Conservation (phyloP, 306 rosid genomes). For the Casuarina cunninghamiana region DNA sequence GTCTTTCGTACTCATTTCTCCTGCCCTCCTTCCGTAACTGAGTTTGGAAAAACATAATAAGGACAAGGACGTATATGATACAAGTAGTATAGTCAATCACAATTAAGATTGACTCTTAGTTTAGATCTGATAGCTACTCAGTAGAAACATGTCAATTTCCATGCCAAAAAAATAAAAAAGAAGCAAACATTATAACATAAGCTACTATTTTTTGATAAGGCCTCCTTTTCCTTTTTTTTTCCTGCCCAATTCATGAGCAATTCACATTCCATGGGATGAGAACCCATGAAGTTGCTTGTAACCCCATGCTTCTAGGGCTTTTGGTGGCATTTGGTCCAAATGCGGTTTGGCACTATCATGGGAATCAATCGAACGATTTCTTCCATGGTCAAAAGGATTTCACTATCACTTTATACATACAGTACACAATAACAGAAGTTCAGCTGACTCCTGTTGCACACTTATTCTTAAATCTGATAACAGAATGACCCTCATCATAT, state of each 20-base stretch:
- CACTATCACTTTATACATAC: neutral
- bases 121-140: conserved; percentile 17
- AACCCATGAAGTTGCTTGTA: neutral
- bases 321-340: conserved; percentile 1
- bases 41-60: conserved; percentile 27
- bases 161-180: neutral
- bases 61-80: conserved; percentile 27
- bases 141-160: neutral
- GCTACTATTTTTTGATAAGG: neutral
- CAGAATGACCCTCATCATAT: neutral
- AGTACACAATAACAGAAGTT: neutral
- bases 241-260: neutral
- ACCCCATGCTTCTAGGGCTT: neutral
- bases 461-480: neutral
- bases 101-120: conserved; percentile 7
- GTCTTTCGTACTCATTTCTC: conserved; percentile 98
- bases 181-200: neutral
- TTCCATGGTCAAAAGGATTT: neutral
- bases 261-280: neutral
- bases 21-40: conserved; percentile 97
- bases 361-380: neutral
- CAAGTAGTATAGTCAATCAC: neutral
- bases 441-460: neutral
- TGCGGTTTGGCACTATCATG: neutral
- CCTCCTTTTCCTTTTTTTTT: neutral